Conservation (phyloP, 768 basidiomycete genomes). For the Amanita subjunquillea region DNA sequence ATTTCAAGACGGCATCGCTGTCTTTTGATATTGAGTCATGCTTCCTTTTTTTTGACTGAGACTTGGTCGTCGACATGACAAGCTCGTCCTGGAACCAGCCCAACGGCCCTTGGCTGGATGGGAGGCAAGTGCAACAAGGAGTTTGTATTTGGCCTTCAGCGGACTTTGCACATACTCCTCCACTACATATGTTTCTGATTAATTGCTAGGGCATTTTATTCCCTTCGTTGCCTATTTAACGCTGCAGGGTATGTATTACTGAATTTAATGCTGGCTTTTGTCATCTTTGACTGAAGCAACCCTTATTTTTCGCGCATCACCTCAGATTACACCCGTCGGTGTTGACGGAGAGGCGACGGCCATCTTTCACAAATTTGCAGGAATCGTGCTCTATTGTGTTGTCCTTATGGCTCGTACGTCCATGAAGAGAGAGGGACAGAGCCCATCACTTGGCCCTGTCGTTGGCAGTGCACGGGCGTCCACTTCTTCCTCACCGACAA, state of each 20-base stretch:
- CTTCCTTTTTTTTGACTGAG: conserved; percentile 34
- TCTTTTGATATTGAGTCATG: conserved; percentile 19
- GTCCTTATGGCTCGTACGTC: conserved; percentile 2
- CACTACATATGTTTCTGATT: conserved; percentile 5
- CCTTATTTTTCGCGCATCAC: background rate
- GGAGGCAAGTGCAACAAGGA: conserved; percentile 1
- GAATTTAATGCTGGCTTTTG: background rate
- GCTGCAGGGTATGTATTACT: conserved; percentile 3
- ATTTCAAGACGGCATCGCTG: conserved; percentile 14
- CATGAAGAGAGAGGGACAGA: conserved; percentile 12
- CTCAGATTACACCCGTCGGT: background rate
- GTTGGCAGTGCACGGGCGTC: conserved; percentile 11
- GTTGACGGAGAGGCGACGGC: background rate
- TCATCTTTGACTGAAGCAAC: background rate
- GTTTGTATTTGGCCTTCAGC: conserved; percentile 1
- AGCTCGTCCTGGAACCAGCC: conserved; percentile 11
- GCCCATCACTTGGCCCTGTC: conserved; percentile 9
- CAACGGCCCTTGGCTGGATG: conserved; percentile 6
- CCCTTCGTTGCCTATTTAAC: background rate
- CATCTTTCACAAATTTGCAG: background rate
- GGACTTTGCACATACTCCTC: conserved; percentile 1
- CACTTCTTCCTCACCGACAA: conserved; percentile 16
- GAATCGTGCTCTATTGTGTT: background rate
- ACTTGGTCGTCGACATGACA: conserved; percentile 24
- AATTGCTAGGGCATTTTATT: conserved; percentile 3